These are phyloP conservation scores for Dioscorea cayenensis DNA, from an alignment of 116 monocot genomes.

Conservation along the genomic window DNA sequence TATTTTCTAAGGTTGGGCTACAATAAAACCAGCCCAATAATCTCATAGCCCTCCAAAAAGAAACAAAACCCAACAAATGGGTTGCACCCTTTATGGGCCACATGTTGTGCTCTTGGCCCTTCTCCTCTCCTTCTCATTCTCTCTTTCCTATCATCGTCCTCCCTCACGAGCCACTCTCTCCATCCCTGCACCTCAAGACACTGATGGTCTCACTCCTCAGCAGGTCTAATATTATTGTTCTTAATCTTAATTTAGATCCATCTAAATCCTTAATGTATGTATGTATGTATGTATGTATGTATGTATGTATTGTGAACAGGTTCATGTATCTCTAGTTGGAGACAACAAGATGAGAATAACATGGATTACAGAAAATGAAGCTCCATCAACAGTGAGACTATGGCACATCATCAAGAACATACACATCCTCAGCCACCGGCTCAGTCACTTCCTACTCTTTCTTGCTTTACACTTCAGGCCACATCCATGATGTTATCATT, in stretches of 20 bases:
- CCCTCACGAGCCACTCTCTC: slow-evolving; percentile 7
- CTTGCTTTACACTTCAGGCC: slow-evolving; percentile 48
- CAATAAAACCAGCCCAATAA: neutral
- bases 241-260: neutral
- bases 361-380: slow-evolving; percentile 57
- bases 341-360: slow-evolving; percentile 52
- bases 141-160: slow-evolving; percentile 18
- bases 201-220: slow-evolving; percentile 21
- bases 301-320: slow-evolving; percentile 21
- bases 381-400: slow-evolving; percentile 58
- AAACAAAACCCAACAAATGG: neutral
- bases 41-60: neutral
- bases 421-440: slow-evolving; percentile 32
- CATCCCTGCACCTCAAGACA: slow-evolving; percentile 6
- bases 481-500: slow-evolving; percentile 66
- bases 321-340: slow-evolving; percentile 72
- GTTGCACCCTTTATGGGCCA: neutral
- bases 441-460: slow-evolving; percentile 39
- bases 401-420: slow-evolving; percentile 47
- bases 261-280: neutral
- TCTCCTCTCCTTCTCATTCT: neutral
- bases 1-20: neutral
- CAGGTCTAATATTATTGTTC: slow-evolving; percentile 11
- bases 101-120: neutral
- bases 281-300: neutral